Evolutionary conservation across 2,329 filamentous ascomycete genomes (phyloP).

Genomic region (Penicillium freii): DNA sequence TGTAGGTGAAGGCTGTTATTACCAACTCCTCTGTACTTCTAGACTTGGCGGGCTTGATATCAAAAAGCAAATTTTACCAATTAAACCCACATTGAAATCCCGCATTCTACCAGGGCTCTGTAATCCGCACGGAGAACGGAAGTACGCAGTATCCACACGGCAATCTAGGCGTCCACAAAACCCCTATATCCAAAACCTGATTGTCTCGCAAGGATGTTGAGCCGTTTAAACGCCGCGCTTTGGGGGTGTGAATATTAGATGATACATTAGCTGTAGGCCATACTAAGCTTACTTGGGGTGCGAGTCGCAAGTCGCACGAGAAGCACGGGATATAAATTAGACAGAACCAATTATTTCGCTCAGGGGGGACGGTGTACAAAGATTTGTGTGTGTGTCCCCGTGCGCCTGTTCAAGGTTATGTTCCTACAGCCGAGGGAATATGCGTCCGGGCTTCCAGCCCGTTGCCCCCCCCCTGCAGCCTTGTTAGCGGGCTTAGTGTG

Average conservation of each 20-base stretch:
- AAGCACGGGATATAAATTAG: constrained; percentile 3
- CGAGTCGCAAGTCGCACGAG: background rate
- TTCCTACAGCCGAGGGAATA: constrained; percentile 12
- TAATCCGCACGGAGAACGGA: background rate
- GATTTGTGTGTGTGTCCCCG: constrained; percentile 1
- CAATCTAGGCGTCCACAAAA: background rate
- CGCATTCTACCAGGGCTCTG: background rate
- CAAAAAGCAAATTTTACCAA: background rate
- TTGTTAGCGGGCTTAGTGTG: background rate
- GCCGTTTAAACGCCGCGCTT: background rate
- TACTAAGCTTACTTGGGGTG: constrained; percentile 6
- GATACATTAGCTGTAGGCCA: background rate
- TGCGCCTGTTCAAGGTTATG: constrained; percentile 16
- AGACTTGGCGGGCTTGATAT: background rate
- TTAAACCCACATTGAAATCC: background rate
- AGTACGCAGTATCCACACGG: background rate
- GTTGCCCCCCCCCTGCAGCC: constrained; percentile 15
- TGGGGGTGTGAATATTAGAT: background rate
- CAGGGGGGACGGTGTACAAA: constrained; percentile 5
- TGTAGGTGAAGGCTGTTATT: background rate
- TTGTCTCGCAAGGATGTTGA: background rate
- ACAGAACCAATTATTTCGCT: background rate
- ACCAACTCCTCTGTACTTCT: background rate
- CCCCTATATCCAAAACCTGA: background rate
- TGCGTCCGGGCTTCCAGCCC: constrained; percentile 10